phyloP scores from a whole-genome alignment of 345 rosid genomes.

The Mallotus nudiflorus region DNA sequence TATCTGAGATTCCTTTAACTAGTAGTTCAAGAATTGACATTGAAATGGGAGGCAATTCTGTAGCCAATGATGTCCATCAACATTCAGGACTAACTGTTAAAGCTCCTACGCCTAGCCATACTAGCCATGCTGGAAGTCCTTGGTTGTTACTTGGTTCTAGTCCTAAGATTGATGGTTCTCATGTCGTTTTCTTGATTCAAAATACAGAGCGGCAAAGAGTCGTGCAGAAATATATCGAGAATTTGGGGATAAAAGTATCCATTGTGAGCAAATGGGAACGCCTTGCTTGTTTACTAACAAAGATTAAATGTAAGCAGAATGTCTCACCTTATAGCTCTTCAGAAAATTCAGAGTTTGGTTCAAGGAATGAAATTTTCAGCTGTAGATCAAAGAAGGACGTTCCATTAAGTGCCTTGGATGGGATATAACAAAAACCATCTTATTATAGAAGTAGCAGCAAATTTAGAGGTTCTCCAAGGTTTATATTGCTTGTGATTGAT shows the following conservation, averaged over 20 bases:
- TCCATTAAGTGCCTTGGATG: conserved; percentile 55
- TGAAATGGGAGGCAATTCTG: conserved; percentile 27
- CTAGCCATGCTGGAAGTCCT: conserved; percentile 39
- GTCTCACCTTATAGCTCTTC: conserved; percentile 45
- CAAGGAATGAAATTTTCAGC: conserved; percentile 35
- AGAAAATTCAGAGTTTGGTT: conserved; percentile 44
- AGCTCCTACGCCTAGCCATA: conserved; percentile 30
- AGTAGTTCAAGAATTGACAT: conserved; percentile 23
- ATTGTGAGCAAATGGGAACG: conserved; percentile 44
- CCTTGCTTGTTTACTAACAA: conserved; percentile 36
- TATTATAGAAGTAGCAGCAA: conserved; percentile 21
- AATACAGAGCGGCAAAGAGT: conserved; percentile 52
- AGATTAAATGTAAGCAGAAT: conserved; percentile 35
- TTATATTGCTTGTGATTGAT: conserved; percentile 61
- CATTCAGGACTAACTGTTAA: conserved; percentile 30
- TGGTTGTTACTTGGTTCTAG: conserved; percentile 39
- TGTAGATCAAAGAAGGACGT: conserved; percentile 37
- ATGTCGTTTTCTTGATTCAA: conserved; percentile 58
- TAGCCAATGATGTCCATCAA: conserved; percentile 11
- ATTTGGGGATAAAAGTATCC: conserved; percentile 49
- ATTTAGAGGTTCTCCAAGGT: conserved; percentile 17
- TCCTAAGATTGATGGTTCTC: conserved; percentile 56
- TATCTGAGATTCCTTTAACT: conserved; percentile 13
- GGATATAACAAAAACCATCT: conserved; percentile 36
- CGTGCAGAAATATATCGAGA: conserved; percentile 51